Evolutionary conservation across 441 rosid species (phyloP), one percentile per base, ranked within the genome.

Genomic region (Gossypium schwendimanii): DNA sequence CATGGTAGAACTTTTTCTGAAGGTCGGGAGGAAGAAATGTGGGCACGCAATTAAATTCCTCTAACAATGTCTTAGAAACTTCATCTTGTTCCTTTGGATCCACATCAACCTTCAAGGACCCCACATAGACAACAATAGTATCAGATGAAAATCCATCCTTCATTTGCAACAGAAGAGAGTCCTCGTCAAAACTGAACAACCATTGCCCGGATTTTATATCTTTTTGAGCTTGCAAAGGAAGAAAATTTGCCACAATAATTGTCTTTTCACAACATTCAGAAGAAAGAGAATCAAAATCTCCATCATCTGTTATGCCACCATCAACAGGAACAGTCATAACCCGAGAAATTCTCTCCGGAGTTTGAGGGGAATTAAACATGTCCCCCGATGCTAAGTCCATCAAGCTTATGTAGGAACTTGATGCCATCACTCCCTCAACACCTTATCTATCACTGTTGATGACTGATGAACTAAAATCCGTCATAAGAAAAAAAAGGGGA

Each of bases 21-120:
- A 72, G 75, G 12, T 72, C 75, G 18, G 75, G 75, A 60, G 75
- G 68, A 47, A 72, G 59, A 61, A 72, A 72, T 61, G 75, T 72
- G 69, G 75, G 75, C 59, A 72, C 75, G 18, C 75, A 72, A 24
- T 72, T 72, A 14, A 72, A 72, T 20, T 72, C 69, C 59, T 72
- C 69, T 17, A 72, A 50, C 60, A 72, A 54, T 60, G n/a, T 62
- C 47, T 31, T 28, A 61, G 69, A 26, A 72, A 72, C 69, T 17
- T 72, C 69, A 12, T 72, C 75, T 50, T 72, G 75, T 50, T 72
- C 75, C 24, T 59, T 72, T 11, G 61, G 12, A 72, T 72, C 69
- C 2, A 72, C 69, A 47, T 72, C 75, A 72, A 61, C 67, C 69
- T 72, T 72, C 49, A 72, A 41, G 39, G 75, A 72, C 33, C 75